These are phyloP conservation scores for Globisporangium barbulae DNA, from an alignment of 352 stramenopile species.

Conservation along the genomic window DNA sequence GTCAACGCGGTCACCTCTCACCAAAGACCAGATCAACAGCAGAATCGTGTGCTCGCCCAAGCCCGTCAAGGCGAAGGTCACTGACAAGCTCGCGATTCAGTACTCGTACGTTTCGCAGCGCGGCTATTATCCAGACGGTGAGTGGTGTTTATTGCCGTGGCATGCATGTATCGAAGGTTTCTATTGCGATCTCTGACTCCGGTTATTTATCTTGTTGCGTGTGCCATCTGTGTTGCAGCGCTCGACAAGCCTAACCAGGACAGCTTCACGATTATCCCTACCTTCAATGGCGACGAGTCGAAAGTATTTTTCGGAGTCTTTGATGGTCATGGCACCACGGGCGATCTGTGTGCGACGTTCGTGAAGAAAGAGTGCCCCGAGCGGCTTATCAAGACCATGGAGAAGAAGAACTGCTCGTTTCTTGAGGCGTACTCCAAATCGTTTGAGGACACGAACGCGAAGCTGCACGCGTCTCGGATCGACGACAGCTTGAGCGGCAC, in stretches of 20 bases:
- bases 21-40: slow-evolving; percentile 83
- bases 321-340: slow-evolving; percentile 83
- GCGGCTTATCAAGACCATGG: slow-evolving; percentile 68
- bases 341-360: slow-evolving; percentile 81
- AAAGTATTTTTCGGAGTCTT: slow-evolving; percentile 90
- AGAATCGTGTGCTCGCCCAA: slow-evolving; percentile 81
- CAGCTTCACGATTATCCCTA: slow-evolving; percentile 83
- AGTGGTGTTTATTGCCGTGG: slow-evolving; percentile 3
- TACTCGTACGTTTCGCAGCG: slow-evolving; percentile 93
- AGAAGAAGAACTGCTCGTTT: slow-evolving; percentile 76
- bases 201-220: neutral
- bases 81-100: slow-evolving; percentile 61
- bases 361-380: slow-evolving; percentile 83
- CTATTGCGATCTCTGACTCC: no score
- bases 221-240: slow-evolving; percentile 24
- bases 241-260: slow-evolving; percentile 98
- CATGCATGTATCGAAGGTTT: neutral
- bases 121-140: slow-evolving; percentile 92
- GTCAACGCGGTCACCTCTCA: slow-evolving; percentile 56
- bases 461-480: slow-evolving; percentile 84
- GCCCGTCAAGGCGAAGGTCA: slow-evolving; percentile 57
- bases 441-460: slow-evolving; percentile 82
- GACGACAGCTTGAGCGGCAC: slow-evolving; percentile 94
- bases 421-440: slow-evolving; percentile 84
- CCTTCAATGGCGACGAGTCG: slow-evolving; percentile 67